These are phyloP conservation scores for Arthrinium puccinioides DNA, from an alignment of 2,329 filamentous ascomycete genomes.

Conservation along the genomic window DNA sequence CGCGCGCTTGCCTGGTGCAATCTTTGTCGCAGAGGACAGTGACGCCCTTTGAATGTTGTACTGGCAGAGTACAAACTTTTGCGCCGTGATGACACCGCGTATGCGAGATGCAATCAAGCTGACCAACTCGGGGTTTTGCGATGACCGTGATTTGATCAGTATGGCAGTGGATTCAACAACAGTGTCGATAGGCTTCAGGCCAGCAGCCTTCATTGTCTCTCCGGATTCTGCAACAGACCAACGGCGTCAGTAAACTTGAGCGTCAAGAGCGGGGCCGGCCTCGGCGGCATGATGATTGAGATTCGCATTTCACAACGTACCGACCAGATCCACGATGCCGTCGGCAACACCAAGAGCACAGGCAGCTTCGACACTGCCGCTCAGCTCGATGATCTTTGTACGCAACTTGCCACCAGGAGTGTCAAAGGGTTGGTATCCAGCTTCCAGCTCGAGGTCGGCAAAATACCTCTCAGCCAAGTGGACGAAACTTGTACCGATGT, in stretches of 20 bases:
- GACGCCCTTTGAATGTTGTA: constrained; percentile 80
- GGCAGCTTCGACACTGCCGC: constrained; percentile 93
- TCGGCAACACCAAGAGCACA: constrained; percentile 94
- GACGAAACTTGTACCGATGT: constrained; percentile 93
- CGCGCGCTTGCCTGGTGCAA: constrained; percentile 90
- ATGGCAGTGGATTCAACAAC: constrained; percentile 84
- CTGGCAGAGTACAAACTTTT: constrained; percentile 89
- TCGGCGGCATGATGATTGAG: background rate
- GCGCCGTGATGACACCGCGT: constrained; percentile 87
- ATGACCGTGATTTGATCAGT: constrained; percentile 81
- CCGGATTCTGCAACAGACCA: constrained; percentile 66
- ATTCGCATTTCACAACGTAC: constrained; percentile 45
- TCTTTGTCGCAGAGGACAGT: constrained; percentile 59
- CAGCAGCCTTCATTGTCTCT: constrained; percentile 95
- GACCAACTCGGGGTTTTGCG: constrained; percentile 73
- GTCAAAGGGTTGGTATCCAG: constrained; percentile 27
- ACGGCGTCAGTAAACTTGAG: background rate
- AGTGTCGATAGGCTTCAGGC: constrained; percentile 88
- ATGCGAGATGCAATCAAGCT: constrained; percentile 82
- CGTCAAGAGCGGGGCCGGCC: background rate
- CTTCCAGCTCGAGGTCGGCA: constrained; percentile 59
- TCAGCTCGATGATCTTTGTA: constrained; percentile 89
- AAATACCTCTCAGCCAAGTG: constrained; percentile 80
- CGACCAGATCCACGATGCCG: constrained; percentile 94
- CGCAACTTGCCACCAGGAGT: constrained; percentile 47